Conservation (phyloP, 176 grass and related monocot species). For the Bonia amplexicaulis region DNA sequence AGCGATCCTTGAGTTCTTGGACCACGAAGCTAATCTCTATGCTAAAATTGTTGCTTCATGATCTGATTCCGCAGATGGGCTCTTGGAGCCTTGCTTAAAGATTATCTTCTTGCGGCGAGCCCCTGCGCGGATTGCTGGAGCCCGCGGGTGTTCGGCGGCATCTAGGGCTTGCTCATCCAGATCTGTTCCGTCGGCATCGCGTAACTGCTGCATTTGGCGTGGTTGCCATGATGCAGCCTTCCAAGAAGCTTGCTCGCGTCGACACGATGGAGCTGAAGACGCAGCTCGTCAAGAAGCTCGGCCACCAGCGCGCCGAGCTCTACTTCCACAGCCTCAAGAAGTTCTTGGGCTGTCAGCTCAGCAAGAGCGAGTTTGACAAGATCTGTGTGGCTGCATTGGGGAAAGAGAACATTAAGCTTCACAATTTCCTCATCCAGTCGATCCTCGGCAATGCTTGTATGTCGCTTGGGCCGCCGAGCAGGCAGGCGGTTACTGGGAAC, state of each 20-base stretch:
- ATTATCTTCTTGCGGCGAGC: not conserved
- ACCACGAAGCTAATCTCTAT: not conserved
- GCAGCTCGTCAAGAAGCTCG: slow-evolving; percentile 44
- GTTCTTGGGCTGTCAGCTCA: slow-evolving; percentile 47
- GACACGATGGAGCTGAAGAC: slow-evolving; percentile 60
- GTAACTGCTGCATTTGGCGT: slow-evolving; percentile 36
- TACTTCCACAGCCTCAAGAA: slow-evolving; percentile 50
- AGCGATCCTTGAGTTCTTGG: not conserved
- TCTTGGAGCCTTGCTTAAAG: not conserved
- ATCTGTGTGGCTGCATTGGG: slow-evolving; percentile 48
- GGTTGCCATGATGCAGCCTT: slow-evolving; percentile 33
- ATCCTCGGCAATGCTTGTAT: slow-evolving; percentile 46
- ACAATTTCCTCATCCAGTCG: slow-evolving; percentile 55
- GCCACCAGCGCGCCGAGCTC: slow-evolving; percentile 40
- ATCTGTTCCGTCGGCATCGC: not conserved
- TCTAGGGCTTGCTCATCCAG: slow-evolving; percentile 27
- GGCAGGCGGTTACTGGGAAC: slow-evolving; percentile 53
- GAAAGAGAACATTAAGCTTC: slow-evolving; percentile 59
- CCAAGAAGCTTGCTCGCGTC: slow-evolving; percentile 39
- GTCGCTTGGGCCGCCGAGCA: slow-evolving; percentile 27
- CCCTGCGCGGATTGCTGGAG: not conserved
- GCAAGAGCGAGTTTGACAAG: slow-evolving; percentile 59
- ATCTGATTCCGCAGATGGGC: slow-evolving; percentile 29
- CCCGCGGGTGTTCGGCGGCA: not conserved
- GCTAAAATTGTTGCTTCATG: slow-evolving; percentile 24